Evolutionary conservation across 139 green algal genomes (phyloP).

Genomic region (Prasinococcaceae sp.): DNA sequence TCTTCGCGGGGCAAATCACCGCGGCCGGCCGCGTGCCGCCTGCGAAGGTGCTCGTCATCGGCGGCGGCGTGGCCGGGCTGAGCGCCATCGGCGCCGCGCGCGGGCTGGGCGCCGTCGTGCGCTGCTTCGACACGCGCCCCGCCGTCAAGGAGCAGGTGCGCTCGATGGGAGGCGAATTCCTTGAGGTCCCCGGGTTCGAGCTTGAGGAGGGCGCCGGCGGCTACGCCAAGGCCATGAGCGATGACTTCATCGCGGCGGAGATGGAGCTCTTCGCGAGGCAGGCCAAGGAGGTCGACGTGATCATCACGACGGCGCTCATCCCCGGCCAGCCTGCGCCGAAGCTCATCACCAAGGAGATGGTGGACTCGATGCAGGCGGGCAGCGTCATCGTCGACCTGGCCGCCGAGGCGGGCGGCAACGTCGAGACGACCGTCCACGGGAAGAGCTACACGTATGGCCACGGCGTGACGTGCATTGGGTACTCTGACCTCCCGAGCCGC

Average conservation of each 20-base stretch:
- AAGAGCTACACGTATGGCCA: constrained; percentile 29
- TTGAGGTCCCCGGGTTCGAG: constrained; percentile 11
- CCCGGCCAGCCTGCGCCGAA: constrained; percentile 65
- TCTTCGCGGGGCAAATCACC: constrained; percentile 78
- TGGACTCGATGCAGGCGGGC: constrained; percentile 21
- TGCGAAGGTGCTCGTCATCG: constrained; percentile 54
- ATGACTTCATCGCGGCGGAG: constrained; percentile 18
- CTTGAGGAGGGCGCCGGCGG: constrained; percentile 12
- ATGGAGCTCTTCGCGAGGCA: constrained; percentile 15
- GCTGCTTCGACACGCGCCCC: constrained; percentile 14
- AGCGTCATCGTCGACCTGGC: constrained; percentile 73
- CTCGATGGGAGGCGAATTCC: constrained; percentile 20
- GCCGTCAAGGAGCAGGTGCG: constrained; percentile 13
- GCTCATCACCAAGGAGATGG: constrained; percentile 49
- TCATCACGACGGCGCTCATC: constrained; percentile 76
- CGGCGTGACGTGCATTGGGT: constrained; percentile 65
- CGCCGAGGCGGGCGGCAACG: constrained; percentile 60
- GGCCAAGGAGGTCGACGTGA: constrained; percentile 44
- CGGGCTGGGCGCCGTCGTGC: constrained; percentile 9
- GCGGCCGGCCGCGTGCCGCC: constrained; percentile 42
- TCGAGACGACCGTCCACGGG: constrained; percentile 37
- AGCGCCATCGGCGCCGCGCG: constrained; percentile 4
- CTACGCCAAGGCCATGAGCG: constrained; percentile 20
- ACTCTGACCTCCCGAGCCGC: constrained; percentile 69
- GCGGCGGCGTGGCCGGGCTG: constrained; percentile 22